Base-by-base conservation (phyloP, 108 stramenopile genomes). In the Aurantiochytrium sp. region DNA sequence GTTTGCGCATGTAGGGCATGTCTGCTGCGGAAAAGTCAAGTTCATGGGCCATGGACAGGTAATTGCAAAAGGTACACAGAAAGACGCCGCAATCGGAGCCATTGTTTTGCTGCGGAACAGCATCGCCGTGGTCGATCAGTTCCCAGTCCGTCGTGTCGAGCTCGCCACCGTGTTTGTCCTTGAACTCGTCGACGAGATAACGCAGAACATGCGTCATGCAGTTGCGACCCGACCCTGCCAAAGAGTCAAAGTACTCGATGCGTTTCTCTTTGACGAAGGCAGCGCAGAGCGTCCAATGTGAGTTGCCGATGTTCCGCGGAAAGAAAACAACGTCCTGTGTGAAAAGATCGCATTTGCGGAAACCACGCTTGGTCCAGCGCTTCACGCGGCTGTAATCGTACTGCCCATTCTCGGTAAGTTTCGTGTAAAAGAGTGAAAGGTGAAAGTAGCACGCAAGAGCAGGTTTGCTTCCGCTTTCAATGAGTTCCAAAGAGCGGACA, bases 291-390 rank as follows among this genome's bases (percentile, higher is more conserved):
- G 76, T 83, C 76, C 76, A 83, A 35, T 83, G 76, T 6, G 76
- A 83, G 76, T 83, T 83, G 4, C 76, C 23, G 76, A 83, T 83
- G 76, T 83, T 83, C 1, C 76, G 76, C n/a, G 76, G 76, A 53
- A 83, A 83, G 49, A 83, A 83, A 0, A 83, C 76, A 35, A 83
- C 49, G 23, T 83, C 76, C 23, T 53, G 45, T 4, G 45, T 53
- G 76, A 83, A 83, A 12, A 83, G 28, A 45, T 83, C 76, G 28
- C 76, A 83, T 45, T 83, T 83, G 45, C 76, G 45, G 49, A 53
- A 53, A 6, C 76, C 76, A 12, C 76, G 76, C 49, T 53, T 83
- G n/a, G 76, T 83, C 76, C 76, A 83, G 25, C 51, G 45, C 51
- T 83, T 47, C 23, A 83, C 76, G n/a, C 76, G 49, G n/a, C 25